A percentile compares a stretch with the other conserved stretches of the same genome.
phyloP scores from a whole-genome alignment of 139 green algal genomes.

The Raphidocelis subcapitata region DNA sequence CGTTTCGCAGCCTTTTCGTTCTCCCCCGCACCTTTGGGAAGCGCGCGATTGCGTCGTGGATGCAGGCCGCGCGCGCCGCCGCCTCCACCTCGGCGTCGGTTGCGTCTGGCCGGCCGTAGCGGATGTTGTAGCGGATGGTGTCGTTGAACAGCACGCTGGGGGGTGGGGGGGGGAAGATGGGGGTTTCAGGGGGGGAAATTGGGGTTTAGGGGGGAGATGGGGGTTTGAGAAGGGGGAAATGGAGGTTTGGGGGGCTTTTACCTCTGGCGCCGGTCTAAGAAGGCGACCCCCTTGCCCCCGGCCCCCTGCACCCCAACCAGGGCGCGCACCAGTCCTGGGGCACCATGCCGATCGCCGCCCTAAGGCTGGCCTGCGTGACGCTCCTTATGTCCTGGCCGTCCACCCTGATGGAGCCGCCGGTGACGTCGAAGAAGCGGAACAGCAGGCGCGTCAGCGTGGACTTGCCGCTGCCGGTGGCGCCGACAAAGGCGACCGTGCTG shows the following conservation, averaged over 20 bases:
- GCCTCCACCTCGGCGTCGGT: constrained; percentile 60
- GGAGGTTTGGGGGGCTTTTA: no score
- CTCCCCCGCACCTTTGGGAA: constrained; percentile 62
- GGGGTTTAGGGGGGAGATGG: no score
- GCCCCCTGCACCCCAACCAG: no score
- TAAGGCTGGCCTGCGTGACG: constrained; percentile 71
- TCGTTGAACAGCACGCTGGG: constrained; percentile 85
- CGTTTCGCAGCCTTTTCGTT: no score
- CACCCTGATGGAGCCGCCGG: constrained; percentile 61
- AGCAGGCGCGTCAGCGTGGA: constrained; percentile 80
- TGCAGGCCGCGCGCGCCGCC: constrained; percentile 66
- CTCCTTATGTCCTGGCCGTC: constrained; percentile 70
- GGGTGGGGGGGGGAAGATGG: no score
- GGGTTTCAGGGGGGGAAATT: no score
- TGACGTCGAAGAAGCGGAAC: constrained; percentile 68
- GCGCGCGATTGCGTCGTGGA: constrained; percentile 76
- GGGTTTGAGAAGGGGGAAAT: no score
- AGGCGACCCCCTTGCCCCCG: no score
- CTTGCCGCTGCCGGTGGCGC: constrained; percentile 83
- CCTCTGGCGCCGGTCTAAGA: no score
- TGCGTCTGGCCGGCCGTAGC: constrained; percentile 51
- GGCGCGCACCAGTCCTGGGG: constrained; percentile 65
- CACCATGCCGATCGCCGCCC: constrained; percentile 56
- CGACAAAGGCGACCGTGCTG: constrained; percentile 75
- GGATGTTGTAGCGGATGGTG: constrained; percentile 87